A percentile compares a stretch with the other conserved stretches of the same genome.
These are phyloP conservation scores for Emiliania huxleyi DNA, from an alignment of 78 protist species.

Conservation along the genomic window DNA sequence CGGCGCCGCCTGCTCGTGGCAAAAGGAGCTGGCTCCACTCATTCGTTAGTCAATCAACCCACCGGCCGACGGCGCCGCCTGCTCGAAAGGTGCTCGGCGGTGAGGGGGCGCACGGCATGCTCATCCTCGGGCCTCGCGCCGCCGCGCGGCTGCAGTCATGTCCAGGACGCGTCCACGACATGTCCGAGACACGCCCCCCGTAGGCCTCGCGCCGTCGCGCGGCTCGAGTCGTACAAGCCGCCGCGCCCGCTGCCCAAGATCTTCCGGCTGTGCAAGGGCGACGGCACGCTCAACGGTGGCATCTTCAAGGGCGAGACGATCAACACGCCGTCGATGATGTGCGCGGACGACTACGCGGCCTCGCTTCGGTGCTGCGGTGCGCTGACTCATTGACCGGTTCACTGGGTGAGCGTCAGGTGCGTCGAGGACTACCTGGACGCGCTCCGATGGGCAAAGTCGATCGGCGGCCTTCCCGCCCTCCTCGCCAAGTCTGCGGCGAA, in stretches of 20 bases:
- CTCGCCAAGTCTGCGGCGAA: slow-evolving; percentile 10
- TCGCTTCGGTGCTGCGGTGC: no score
- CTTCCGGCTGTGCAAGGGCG: slow-evolving; percentile 30
- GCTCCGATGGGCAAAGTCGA: slow-evolving; percentile 13
- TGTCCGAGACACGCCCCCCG: no score
- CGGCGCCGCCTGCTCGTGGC: no score
- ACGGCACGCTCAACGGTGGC: slow-evolving; percentile 26
- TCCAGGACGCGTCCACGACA: no score
- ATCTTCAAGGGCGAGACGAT: slow-evolving; percentile 23
- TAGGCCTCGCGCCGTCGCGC: slow-evolving; percentile 37
- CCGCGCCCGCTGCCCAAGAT: slow-evolving; percentile 51
- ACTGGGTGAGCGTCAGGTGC: no score
- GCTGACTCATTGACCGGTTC: no score
- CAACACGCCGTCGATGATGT: slow-evolving; percentile 58
- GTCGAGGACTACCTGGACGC: slow-evolving; percentile 63
- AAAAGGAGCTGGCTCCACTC: no score
- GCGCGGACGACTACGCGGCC: no score
- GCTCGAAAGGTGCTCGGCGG: slow-evolving; percentile 66
- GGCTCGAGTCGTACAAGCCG: slow-evolving; percentile 29
- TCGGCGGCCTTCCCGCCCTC: slow-evolving; percentile 44
- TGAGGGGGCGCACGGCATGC: slow-evolving; percentile 70
- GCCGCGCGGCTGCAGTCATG: slow-evolving; percentile 37
- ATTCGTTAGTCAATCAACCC: no score
- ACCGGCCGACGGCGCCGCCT: no score
- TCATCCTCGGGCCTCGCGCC: slow-evolving; percentile 57